These are phyloP conservation scores for Chalciporus chontae DNA, from an alignment of 768 basidiomycete genomes.

Conservation along the genomic window DNA sequence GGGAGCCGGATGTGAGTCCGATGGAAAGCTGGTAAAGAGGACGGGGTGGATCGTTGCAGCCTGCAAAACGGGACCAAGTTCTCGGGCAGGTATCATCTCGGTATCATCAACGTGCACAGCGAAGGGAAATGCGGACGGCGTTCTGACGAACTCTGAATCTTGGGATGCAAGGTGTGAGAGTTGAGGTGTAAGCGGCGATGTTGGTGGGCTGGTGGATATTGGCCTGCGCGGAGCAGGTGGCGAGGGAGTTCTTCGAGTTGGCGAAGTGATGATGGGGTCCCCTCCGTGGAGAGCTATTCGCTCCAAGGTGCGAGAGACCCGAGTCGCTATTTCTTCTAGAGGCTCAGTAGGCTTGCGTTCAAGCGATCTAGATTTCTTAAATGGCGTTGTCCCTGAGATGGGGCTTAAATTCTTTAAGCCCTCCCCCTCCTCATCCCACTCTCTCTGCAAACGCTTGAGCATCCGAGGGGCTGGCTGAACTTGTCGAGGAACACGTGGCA, in stretches of 20 bases:
- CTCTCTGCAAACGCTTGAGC: constrained; percentile 37
- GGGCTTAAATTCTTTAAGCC: constrained; percentile 3
- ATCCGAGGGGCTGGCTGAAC: constrained; percentile 40
- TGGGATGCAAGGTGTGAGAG: constrained; percentile 36
- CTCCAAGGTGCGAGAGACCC: constrained; percentile 17
- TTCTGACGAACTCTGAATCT: constrained; percentile 44
- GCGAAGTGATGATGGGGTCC: constrained; percentile 11
- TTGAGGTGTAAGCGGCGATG: constrained; percentile 28
- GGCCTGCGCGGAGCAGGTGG: constrained; percentile 6
- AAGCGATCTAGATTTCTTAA: constrained; percentile 26
- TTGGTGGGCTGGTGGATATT: constrained; percentile 20
- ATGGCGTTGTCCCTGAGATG: constrained; percentile 7
- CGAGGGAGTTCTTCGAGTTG: constrained; percentile 3
- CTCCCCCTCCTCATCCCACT: constrained; percentile 29
- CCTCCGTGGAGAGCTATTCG: constrained; percentile 15
- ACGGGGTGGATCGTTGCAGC: constrained; percentile 27
- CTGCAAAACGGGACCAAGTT: constrained; percentile 34
- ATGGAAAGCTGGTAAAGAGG: constrained; percentile 37
- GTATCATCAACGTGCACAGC: constrained; percentile 30
- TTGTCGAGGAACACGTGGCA: constrained; percentile 45
- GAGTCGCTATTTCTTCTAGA: constrained; percentile 20
- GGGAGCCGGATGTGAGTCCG: constrained; percentile 22
- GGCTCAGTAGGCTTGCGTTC: constrained; percentile 36
- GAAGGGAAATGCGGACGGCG: constrained; percentile 39
- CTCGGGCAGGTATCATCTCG: constrained; percentile 34